Conservation (phyloP, 1,284 basidiomycete species). For the Leccinum solheimii region DNA sequence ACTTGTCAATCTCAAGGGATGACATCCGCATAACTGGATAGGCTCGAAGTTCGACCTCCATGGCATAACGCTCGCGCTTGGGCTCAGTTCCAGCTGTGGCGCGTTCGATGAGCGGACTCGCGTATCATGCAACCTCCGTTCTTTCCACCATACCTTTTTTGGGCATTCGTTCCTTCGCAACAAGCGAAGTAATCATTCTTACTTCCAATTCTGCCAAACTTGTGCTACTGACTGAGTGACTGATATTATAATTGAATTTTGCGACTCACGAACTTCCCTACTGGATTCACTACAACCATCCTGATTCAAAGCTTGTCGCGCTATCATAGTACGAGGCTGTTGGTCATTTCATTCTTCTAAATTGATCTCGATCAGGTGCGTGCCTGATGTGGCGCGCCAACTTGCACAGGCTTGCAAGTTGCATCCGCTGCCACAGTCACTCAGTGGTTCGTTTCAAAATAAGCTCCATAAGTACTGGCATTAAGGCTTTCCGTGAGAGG, state of each 20-base stretch:
- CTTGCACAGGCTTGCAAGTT: too few species aligned
- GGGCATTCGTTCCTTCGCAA: conserved; percentile 3
- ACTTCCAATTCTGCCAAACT: neutral
- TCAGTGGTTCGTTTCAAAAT: conserved; percentile 21
- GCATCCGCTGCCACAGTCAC: neutral
- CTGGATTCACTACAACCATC: neutral
- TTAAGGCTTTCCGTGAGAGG: neutral
- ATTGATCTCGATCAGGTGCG: conserved; percentile 4
- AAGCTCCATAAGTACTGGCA: neutral
- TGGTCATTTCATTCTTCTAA: neutral
- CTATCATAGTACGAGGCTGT: neutral
- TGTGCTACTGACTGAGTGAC: neutral
- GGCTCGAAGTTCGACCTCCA: neutral
- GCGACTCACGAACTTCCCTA: neutral
- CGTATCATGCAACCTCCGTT: neutral
- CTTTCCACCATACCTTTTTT: conserved; percentile 8
- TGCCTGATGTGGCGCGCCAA: conserved; percentile 20
- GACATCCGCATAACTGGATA: neutral
- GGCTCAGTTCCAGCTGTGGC: conserved; percentile 9
- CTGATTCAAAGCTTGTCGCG: conserved; percentile 3
- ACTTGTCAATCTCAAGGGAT: conserved; percentile 1
- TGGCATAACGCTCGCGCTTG: neutral
- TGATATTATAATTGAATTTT: neutral
- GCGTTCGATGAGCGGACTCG: conserved; percentile 5
- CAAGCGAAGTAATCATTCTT: neutral